phyloP scores from a whole-genome alignment of 805 yeast species.

The Schwanniomyces polymorphus region DNA sequence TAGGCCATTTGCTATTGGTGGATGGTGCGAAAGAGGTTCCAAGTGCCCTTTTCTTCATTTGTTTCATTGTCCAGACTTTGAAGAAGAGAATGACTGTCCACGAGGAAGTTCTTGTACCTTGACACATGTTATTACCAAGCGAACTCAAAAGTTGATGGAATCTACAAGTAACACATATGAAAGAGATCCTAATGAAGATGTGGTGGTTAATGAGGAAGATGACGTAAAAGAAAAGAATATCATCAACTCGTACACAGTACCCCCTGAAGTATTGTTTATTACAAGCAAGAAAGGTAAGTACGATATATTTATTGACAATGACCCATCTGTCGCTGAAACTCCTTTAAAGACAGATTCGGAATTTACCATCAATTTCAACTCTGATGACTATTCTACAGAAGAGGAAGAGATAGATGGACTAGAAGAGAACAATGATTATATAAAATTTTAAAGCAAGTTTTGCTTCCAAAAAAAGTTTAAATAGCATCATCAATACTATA shows the following conservation, averaged over 20 bases:
- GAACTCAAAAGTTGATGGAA: conserved; percentile 26
- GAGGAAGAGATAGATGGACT: conserved; percentile 12
- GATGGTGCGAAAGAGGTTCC: conserved; percentile 65
- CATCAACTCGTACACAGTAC: conserved; percentile 34
- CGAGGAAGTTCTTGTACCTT: conserved; percentile 53
- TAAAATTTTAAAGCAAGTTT: conserved; percentile 12
- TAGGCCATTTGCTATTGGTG: conserved; percentile 65
- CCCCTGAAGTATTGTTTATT: conserved; percentile 24
- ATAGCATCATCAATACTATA: too few species aligned
- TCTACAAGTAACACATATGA: conserved; percentile 14
- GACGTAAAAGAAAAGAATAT: conserved; percentile 10
- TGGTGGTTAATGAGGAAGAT: conserved; percentile 15
- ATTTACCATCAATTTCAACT: background rate
- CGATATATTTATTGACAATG: conserved; percentile 24
- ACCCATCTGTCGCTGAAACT: background rate
- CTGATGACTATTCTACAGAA: background rate
- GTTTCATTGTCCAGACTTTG: conserved; percentile 71
- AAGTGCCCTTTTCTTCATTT: conserved; percentile 58
- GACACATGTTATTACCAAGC: conserved; percentile 39
- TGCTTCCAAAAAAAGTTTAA: background rate
- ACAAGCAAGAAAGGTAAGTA: conserved; percentile 18
- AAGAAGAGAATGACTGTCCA: conserved; percentile 59
- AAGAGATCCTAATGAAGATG: conserved; percentile 14
- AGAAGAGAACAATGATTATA: conserved; percentile 23
- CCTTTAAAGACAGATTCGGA: background rate